Evolutionary conservation across 2,329 filamentous ascomycete species (phyloP).

Genomic region (Aspergillus vadensis): DNA sequence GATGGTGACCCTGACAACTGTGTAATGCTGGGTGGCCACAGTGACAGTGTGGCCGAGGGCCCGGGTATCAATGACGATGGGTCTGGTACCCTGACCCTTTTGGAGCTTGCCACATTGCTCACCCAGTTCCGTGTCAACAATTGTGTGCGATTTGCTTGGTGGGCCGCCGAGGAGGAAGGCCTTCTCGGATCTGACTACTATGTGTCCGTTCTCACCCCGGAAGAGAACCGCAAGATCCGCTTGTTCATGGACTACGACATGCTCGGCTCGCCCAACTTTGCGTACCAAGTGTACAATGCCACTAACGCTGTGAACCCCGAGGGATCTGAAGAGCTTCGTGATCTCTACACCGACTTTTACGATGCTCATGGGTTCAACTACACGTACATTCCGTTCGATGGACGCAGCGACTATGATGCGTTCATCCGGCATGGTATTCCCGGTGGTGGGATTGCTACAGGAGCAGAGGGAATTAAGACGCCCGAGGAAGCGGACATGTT

Average conservation of each 20-base stretch:
- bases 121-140: constrained; percentile 73
- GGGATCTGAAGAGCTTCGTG: constrained; percentile 69
- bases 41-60: constrained; percentile 61
- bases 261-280: constrained; percentile 64
- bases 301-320: constrained; percentile 57
- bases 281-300: constrained; percentile 57
- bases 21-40: constrained; percentile 61
- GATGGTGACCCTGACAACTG: constrained; percentile 60
- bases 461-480: constrained; percentile 76
- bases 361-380: constrained; percentile 63
- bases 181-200: constrained; percentile 62
- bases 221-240: constrained; percentile 60
- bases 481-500: constrained; percentile 65
- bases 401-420: constrained; percentile 75
- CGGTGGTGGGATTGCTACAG: constrained; percentile 73
- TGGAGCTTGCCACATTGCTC: constrained; percentile 63
- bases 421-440: constrained; percentile 74
- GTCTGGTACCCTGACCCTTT: constrained; percentile 62
- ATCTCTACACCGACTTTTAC: constrained; percentile 70
- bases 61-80: constrained; percentile 79
- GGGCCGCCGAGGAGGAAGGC: constrained; percentile 64
- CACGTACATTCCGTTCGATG: constrained; percentile 74
- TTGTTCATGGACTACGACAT: constrained; percentile 73
- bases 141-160: constrained; percentile 66
- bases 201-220: constrained; percentile 49